Evolutionary conservation across 2,329 filamentous ascomycete species (phyloP).

Genomic region (Pseudopyricularia cyperi): DNA sequence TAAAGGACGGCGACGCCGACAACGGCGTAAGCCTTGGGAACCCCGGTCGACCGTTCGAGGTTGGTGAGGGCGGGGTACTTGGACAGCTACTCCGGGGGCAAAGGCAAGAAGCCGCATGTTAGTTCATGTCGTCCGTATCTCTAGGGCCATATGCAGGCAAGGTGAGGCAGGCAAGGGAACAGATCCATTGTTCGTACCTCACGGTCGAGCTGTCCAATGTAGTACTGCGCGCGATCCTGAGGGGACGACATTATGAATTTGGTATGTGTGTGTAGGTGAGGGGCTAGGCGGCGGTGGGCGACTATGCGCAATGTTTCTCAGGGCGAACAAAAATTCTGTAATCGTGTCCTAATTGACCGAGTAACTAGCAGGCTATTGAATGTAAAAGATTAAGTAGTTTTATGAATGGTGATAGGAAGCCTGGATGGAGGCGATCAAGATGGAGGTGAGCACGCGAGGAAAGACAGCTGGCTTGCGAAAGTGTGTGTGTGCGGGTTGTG

Average conservation of each 20-base stretch:
- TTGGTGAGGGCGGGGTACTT: conserved; percentile 77
- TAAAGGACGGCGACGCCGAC: conserved; percentile 67
- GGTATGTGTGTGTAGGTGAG: neutral
- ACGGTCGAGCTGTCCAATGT: conserved; percentile 68
- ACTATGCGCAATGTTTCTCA: neutral
- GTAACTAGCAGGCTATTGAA: neutral
- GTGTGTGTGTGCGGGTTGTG: no score
- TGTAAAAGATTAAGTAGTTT: neutral
- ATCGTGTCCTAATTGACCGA: neutral
- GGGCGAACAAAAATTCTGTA: neutral
- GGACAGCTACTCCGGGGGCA: conserved; percentile 50
- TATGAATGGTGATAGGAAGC: neutral
- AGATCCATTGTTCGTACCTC: conserved; percentile 40
- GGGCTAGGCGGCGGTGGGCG: neutral
- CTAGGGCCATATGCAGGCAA: neutral
- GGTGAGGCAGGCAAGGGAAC: neutral
- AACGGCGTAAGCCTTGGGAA: conserved; percentile 76
- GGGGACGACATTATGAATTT: conserved; percentile 47
- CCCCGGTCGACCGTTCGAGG: conserved; percentile 69
- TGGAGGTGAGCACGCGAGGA: no score
- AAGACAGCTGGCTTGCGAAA: no score
- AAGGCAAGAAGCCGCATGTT: neutral
- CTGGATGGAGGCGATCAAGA: no score
- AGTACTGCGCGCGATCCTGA: conserved; percentile 65
- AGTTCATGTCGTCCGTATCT: neutral